Percentiles rank a stretch among this genome's conserved stretches.
Evolutionary conservation across 163 green algal genomes (phyloP).

Genomic region (Volvox carteri): DNA sequence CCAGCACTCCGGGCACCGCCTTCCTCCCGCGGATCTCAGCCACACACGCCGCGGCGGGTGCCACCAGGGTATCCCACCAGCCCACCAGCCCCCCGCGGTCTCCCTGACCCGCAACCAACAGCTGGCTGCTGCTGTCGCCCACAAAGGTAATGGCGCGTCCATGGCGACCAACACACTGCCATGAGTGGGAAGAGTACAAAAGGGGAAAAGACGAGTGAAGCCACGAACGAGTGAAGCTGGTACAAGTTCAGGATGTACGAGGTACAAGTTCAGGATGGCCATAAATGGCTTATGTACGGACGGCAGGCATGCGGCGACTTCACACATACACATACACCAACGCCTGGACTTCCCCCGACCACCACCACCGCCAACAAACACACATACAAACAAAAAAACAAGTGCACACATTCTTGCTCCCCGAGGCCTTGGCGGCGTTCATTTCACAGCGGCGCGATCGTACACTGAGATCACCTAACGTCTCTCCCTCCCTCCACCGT

Average conservation of each 20-base stretch:
- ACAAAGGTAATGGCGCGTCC: constrained; percentile 74
- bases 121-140: constrained; percentile 80
- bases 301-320: not conserved
- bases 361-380: not conserved
- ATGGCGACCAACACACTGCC: constrained; percentile 62
- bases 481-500: not conserved
- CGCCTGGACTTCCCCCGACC: not conserved
- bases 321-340: not conserved
- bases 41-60: constrained; percentile 57
- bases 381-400: no score
- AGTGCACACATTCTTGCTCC: no score
- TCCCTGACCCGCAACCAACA: constrained; percentile 74
- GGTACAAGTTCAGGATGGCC: not conserved
- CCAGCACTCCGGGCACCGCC: constrained; percentile 45
- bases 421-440: no score
- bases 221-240: not conserved
- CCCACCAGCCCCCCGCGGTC: constrained; percentile 71
- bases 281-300: not conserved
- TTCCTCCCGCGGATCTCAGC: constrained; percentile 58
- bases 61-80: constrained; percentile 78
- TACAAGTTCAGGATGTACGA: not conserved
- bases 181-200: not conserved
- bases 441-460: no score
- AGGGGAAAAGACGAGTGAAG: not conserved
- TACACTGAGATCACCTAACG: no score